Percentiles rank a stretch among this genome's conserved stretches.
Evolutionary conservation across 768 basidiomycete genomes (phyloP).

Genomic region (Tricholoma sp.): DNA sequence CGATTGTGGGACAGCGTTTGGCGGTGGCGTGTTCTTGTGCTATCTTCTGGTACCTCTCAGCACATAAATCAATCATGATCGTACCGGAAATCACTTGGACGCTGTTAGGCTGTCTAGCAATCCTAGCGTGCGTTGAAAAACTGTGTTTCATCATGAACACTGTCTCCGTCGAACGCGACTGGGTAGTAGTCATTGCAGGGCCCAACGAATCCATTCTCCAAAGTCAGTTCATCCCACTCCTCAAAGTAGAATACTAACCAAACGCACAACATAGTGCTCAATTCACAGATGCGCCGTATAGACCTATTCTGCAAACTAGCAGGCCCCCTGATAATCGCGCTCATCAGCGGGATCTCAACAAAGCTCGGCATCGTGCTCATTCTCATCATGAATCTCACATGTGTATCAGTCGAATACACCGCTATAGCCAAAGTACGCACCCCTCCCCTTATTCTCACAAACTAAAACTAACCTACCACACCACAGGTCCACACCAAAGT

Average conservation of each 20-base stretch:
- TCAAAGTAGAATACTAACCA: background rate
- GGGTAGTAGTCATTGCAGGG: conserved; percentile 15
- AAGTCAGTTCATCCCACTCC: background rate
- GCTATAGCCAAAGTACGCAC: no score
- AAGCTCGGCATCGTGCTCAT: conserved; percentile 13
- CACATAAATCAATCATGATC: background rate
- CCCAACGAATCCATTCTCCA: background rate
- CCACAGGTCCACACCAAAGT: no score
- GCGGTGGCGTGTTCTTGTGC: conserved; percentile 17
- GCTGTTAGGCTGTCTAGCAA: conserved; percentile 2
- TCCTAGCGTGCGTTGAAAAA: conserved; percentile 23
- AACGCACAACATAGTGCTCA: conserved; percentile 15
- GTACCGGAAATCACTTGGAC: background rate
- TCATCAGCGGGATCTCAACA: conserved; percentile 19
- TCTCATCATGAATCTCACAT: conserved; percentile 14
- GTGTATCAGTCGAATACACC: no score
- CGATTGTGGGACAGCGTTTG: conserved; percentile 19
- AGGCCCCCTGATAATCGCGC: conserved; percentile 19
- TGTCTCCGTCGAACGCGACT: conserved; percentile 23
- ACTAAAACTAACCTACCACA: no score
- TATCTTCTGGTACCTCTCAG: conserved; percentile 11
- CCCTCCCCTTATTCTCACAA: no score
- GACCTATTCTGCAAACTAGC: conserved; percentile 24
- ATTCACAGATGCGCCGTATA: conserved; percentile 26
- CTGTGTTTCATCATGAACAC: conserved; percentile 20